phyloP scores from a whole-genome alignment of 306 rosid species.

The Ochetophila trinervis region DNA sequence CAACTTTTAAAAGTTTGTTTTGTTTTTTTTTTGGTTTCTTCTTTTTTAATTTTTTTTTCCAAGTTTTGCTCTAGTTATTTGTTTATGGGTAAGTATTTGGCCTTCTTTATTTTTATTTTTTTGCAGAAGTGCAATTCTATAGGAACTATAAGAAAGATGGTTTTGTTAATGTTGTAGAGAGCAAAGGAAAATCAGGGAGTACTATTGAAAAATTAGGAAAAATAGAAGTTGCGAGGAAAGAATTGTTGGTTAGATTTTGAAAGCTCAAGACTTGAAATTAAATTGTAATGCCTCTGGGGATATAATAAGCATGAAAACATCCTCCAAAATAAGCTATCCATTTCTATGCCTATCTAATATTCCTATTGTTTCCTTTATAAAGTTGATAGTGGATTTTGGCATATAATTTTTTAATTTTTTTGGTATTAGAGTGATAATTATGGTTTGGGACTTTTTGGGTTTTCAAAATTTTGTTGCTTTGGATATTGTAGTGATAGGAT shows the following conservation, averaged over 20 bases:
- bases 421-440: background rate
- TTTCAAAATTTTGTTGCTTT: background rate
- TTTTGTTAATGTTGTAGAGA: constrained; percentile 17
- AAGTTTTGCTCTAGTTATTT: too few relatives aligned
- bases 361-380: background rate
- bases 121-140: too few relatives aligned
- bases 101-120: too few relatives aligned
- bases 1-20: too few relatives aligned
- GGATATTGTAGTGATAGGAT: background rate
- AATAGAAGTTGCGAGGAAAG: constrained; percentile 17
- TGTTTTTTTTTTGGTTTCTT: too few relatives aligned
- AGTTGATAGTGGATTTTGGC: too few relatives aligned
- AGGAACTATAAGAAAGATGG: constrained; percentile 32
- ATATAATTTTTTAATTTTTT: background rate
- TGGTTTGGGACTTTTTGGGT: background rate
- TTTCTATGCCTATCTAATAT: constrained; percentile 12
- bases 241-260: constrained; percentile 5
- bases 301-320: constrained; percentile 28
- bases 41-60: too few relatives aligned
- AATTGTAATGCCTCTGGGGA: constrained; percentile 17
- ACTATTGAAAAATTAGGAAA: background rate
- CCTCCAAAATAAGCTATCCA: constrained; percentile 31
- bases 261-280: constrained; percentile 17
- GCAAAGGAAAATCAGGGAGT: constrained; percentile 3
- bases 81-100: too few relatives aligned